Conservation (phyloP, 306 rosid species). For the Echinosophora koreensis region DNA sequence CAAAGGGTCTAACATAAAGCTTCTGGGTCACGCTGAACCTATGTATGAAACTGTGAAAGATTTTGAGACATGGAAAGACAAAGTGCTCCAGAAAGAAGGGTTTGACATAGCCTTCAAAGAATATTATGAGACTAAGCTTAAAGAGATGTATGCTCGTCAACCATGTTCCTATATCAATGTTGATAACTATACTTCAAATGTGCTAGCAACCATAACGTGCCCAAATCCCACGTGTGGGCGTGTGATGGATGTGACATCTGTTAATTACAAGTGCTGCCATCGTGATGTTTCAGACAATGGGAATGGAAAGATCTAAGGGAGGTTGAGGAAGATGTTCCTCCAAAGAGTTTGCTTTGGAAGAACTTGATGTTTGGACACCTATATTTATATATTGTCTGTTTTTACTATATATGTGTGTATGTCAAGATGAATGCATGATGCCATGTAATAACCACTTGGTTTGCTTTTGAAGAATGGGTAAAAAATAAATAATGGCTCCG, state of each 20-base stretch:
- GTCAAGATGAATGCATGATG: constrained; percentile 38
- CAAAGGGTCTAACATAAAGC: constrained; percentile 46
- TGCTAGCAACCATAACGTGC: constrained; percentile 46
- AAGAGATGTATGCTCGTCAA: constrained; percentile 32
- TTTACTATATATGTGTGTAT: neutral
- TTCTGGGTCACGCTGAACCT: constrained; percentile 46
- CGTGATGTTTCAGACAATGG: constrained; percentile 29
- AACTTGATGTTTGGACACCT: neutral
- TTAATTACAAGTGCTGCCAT: constrained; percentile 53
- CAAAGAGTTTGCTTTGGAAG: constrained; percentile 2
- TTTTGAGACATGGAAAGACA: constrained; percentile 48
- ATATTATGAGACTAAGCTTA: constrained; percentile 39
- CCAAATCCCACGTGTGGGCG: constrained; percentile 55
- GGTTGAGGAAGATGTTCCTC: constrained; percentile 9
- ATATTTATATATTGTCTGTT: neutral
- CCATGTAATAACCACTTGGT: constrained; percentile 20
- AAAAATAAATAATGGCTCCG: constrained; percentile 37
- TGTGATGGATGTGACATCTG: constrained; percentile 49
- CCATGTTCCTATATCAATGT: constrained; percentile 35
- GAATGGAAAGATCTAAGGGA: constrained; percentile 29
- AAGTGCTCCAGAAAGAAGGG: constrained; percentile 43
- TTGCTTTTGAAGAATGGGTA: constrained; percentile 26
- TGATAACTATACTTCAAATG: constrained; percentile 35
- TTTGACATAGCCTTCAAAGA: constrained; percentile 47
- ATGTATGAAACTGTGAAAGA: constrained; percentile 47